These are phyloP conservation scores for Populus hybrid DNA, from an alignment of 441 rosid genomes.

Conservation along the genomic window DNA sequence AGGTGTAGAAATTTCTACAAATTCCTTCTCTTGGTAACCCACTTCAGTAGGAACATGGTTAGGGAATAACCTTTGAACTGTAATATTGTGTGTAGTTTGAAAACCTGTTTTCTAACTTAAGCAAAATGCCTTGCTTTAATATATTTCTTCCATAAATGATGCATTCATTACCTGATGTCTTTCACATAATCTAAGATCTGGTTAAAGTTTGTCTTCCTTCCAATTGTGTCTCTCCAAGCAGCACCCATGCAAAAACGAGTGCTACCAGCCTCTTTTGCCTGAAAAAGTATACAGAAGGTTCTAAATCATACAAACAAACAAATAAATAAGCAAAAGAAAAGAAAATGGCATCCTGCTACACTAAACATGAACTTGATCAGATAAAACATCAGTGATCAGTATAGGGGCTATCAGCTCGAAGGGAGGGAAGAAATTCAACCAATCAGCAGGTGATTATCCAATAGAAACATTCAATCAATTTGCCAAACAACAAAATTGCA, in stretches of 20 bases:
- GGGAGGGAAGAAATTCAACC: neutral
- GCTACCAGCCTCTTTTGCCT: slow-evolving; percentile 99
- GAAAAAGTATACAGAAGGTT: slow-evolving; percentile 21
- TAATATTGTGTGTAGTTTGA: neutral
- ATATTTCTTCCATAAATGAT: slow-evolving; percentile 7
- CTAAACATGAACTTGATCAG: slow-evolving; percentile 2
- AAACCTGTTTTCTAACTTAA: neutral
- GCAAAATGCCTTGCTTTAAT: neutral
- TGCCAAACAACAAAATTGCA: neutral
- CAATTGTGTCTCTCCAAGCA: slow-evolving; percentile 95
- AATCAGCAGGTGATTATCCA: neutral
- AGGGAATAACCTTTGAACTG: neutral
- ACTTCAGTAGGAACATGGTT: neutral
- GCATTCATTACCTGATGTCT: slow-evolving; percentile 65
- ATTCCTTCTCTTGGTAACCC: neutral
- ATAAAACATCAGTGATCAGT: neutral
- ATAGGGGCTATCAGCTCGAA: neutral
- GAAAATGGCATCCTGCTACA: neutral
- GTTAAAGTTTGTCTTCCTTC: slow-evolving; percentile 85
- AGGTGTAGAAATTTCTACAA: neutral
- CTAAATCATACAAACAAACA: neutral
- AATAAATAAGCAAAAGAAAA: neutral
- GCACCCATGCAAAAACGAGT: slow-evolving; percentile 99
- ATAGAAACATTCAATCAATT: neutral
- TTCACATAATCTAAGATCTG: slow-evolving; percentile 85